Evolutionary conservation across 2,329 filamentous ascomycete species (phyloP).

Genomic region (Aspergillus sp.): DNA sequence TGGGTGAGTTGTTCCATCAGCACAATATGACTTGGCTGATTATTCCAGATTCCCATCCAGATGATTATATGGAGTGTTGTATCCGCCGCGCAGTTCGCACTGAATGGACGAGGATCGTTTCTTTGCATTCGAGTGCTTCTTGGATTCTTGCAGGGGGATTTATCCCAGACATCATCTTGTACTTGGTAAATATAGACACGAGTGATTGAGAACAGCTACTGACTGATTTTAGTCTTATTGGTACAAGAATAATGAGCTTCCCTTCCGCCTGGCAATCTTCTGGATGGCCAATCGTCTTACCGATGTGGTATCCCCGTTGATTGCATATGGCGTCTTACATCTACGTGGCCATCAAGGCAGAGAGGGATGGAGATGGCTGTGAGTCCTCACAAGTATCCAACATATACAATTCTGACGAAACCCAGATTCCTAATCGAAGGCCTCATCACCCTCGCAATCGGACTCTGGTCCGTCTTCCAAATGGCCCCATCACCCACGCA

Average conservation of each 20-base stretch:
- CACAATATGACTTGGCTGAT: too few species aligned
- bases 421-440: background rate
- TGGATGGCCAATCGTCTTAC: constrained; percentile 34
- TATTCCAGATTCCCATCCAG: constrained; percentile 43
- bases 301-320: constrained; percentile 38
- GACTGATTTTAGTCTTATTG: constrained; percentile 51
- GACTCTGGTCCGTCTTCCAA: constrained; percentile 39
- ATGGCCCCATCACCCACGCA: constrained; percentile 2
- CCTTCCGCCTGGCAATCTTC: constrained; percentile 33
- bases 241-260: constrained; percentile 64
- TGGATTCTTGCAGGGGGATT: constrained; percentile 25
- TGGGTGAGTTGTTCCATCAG: constrained; percentile 26
- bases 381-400: too few species aligned
- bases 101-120: constrained; percentile 36
- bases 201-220: too few species aligned
- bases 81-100: constrained; percentile 40
- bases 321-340: constrained; percentile 38
- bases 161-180: constrained; percentile 31
- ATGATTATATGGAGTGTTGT: constrained; percentile 50
- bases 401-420: too few species aligned
- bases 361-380: constrained; percentile 22
- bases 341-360: constrained; percentile 26
- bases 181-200: constrained; percentile 34
- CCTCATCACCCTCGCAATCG: background rate
- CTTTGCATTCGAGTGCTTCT: constrained; percentile 38